These are phyloP conservation scores for Magnolia sinica DNA, from an alignment of 164 flowering plant species.

Conservation along the genomic window DNA sequence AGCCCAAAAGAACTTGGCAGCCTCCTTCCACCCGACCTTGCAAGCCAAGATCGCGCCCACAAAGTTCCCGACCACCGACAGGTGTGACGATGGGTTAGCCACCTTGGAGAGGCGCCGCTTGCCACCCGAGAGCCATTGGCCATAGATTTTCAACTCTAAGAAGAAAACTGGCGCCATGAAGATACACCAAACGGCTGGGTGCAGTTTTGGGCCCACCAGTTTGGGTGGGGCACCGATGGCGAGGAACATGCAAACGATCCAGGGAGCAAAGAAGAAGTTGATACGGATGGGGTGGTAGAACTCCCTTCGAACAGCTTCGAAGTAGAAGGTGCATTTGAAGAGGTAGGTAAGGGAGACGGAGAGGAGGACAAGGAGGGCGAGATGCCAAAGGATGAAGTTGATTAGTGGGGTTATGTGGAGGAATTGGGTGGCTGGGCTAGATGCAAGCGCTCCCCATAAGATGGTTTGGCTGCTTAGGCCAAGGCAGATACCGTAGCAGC, in stretches of 20 bases:
- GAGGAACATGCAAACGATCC: conserved; percentile 91
- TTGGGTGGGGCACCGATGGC: conserved; percentile 66
- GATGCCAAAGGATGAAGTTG: conserved; percentile 69
- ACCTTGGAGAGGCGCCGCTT: conserved; percentile 81
- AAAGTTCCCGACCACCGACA: conserved; percentile 92
- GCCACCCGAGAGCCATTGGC: conserved; percentile 97
- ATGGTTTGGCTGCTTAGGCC: conserved; percentile 98
- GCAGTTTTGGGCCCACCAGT: conserved; percentile 30
- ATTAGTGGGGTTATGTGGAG: conserved; percentile 64
- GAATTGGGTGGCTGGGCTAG: conserved; percentile 74
- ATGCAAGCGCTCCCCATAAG: conserved; percentile 65
- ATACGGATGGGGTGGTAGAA: conserved; percentile 85
- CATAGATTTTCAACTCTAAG: conserved; percentile 91
- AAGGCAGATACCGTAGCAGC: conserved; percentile 85
- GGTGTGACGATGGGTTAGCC: conserved; percentile 87
- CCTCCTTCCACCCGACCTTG: conserved; percentile 80
- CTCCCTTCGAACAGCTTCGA: conserved; percentile 90
- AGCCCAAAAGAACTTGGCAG: conserved; percentile 93
- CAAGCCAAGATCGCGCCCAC: conserved; percentile 88
- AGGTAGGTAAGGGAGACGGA: conserved; percentile 54
- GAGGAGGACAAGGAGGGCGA: conserved; percentile 56
- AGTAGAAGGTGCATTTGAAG: conserved; percentile 76
- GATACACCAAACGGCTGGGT: conserved; percentile 71
- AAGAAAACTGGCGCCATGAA: conserved; percentile 73
- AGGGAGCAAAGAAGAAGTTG: conserved; percentile 98